These are phyloP conservation scores for Inga oerstediana DNA, from an alignment of 306 rosid genomes.

Conservation along the genomic window DNA sequence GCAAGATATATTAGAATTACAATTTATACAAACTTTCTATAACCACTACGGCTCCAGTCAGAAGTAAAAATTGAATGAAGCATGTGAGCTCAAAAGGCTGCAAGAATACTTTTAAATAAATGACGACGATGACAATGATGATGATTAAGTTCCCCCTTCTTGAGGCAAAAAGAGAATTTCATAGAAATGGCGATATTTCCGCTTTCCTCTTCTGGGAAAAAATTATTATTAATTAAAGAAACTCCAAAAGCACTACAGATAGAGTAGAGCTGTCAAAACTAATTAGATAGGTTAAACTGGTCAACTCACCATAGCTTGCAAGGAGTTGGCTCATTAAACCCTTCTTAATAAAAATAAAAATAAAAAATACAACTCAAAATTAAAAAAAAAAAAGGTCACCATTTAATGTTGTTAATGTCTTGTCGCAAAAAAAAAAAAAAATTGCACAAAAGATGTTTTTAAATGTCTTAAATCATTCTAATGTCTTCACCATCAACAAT, in stretches of 20 bases:
- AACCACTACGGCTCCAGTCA: background rate
- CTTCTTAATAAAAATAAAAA: background rate
- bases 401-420: background rate
- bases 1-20: constrained; percentile 1
- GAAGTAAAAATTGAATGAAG: background rate
- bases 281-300: background rate
- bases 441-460: background rate
- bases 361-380: too few species aligned
- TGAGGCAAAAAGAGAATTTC: too few species aligned
- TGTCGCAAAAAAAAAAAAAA: background rate
- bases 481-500: background rate
- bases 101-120: background rate
- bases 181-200: too few species aligned
- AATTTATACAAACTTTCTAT: background rate
- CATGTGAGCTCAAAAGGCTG: background rate
- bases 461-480: background rate
- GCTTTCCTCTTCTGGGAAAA: too few species aligned
- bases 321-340: background rate
- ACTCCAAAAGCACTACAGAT: background rate
- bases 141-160: too few species aligned
- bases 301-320: background rate
- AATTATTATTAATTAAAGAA: too few species aligned
- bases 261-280: background rate
- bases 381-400: background rate
- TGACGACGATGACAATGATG: too few species aligned